Percentiles rank a stretch among this genome's conserved stretches.
Evolutionary conservation across 176 grass and related monocot genomes (phyloP).

Genomic region (Cenchrus purpureus): DNA sequence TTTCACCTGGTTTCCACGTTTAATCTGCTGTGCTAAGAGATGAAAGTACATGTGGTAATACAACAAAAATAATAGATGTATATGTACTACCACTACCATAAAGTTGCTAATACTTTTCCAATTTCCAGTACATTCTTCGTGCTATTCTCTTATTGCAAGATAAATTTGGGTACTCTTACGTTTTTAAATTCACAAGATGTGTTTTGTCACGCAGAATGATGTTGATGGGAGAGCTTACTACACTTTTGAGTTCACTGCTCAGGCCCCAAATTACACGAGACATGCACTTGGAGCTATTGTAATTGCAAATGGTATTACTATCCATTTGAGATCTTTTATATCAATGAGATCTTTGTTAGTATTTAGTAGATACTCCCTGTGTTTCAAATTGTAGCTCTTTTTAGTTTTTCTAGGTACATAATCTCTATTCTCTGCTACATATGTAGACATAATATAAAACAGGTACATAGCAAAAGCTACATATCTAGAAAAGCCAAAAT

Average conservation of each 20-base stretch:
- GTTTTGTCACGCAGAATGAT: slow-evolving; percentile 52
- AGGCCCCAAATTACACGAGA: slow-evolving; percentile 89
- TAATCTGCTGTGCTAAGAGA: background rate
- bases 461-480: no score
- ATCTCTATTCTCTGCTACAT: no score
- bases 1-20: background rate
- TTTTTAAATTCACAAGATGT: slow-evolving; percentile 9
- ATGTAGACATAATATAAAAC: no score
- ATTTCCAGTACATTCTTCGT: background rate
- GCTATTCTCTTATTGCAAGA: background rate
- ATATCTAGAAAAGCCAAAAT: no score
- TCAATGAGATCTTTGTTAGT: background rate
- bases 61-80: background rate
- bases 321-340: background rate
- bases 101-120: background rate
- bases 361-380: no score
- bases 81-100: background rate
- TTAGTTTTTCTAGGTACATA: no score
- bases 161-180: background rate
- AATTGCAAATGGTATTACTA: slow-evolving; percentile 78
- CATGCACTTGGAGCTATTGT: slow-evolving; percentile 85
- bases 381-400: no score
- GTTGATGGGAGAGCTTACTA: slow-evolving; percentile 91
- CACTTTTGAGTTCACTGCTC: slow-evolving; percentile 88
- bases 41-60: background rate